Percentiles rank a stretch among this genome's conserved stretches.
Evolutionary conservation across 768 basidiomycete genomes (phyloP).

Genomic region (Naganishia onofrii): DNA sequence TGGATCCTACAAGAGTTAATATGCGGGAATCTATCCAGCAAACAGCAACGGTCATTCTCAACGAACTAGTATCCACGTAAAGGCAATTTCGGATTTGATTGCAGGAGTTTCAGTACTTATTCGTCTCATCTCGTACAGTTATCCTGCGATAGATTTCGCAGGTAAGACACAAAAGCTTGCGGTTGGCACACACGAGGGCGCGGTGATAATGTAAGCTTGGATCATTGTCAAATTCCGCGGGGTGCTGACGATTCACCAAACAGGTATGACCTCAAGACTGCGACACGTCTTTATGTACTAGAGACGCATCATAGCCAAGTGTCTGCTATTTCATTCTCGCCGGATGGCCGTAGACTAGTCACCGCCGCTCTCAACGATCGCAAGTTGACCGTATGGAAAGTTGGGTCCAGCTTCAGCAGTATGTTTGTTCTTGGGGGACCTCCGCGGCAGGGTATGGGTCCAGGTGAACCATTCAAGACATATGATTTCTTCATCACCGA

Average conservation of each 20-base stretch:
- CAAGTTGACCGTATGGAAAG: slow-evolving; percentile 88
- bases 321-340: slow-evolving; percentile 84
- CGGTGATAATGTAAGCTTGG: slow-evolving; percentile 57
- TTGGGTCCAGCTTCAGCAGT: slow-evolving; percentile 81
- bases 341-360: slow-evolving; percentile 84
- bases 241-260: neutral
- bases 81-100: slow-evolving; percentile 38
- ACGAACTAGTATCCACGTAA: slow-evolving; percentile 89
- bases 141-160: slow-evolving; percentile 87
- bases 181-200: slow-evolving; percentile 91
- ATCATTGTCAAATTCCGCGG: neutral
- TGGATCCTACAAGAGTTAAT: slow-evolving; percentile 83
- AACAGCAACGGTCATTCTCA: slow-evolving; percentile 88
- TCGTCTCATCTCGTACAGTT: slow-evolving; percentile 56
- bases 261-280: slow-evolving; percentile 96
- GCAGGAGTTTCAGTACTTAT: neutral
- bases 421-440: slow-evolving; percentile 86
- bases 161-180: slow-evolving; percentile 81
- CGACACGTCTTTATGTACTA: slow-evolving; percentile 88
- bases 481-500: slow-evolving; percentile 79
- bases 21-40: slow-evolving; percentile 74
- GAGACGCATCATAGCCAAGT: slow-evolving; percentile 82
- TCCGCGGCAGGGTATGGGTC: slow-evolving; percentile 74
- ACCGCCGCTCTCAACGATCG: slow-evolving; percentile 83
- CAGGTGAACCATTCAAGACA: slow-evolving; percentile 82